Percentiles rank a stretch among this genome's conserved stretches.
Conservation (phyloP, 192 early-diverging fungal genomes). For the Coemansia biformis region DNA sequence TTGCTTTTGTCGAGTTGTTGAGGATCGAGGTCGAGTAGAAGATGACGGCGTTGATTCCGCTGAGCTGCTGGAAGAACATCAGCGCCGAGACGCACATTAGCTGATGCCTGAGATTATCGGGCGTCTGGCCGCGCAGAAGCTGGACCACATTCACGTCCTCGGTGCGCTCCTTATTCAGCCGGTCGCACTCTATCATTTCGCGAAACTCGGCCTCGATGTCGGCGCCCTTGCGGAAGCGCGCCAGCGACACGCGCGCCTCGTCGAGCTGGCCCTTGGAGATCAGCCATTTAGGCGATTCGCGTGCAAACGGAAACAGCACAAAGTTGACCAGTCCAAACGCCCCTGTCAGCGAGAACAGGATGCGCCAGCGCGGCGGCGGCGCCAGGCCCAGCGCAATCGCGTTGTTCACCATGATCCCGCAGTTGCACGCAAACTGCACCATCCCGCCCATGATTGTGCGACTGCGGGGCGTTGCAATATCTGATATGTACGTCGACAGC, state of each 20-base stretch:
- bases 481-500: constrained; percentile 69
- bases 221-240: constrained; percentile 49
- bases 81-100: constrained; percentile 59
- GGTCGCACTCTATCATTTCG: constrained; percentile 55
- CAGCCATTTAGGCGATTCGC: constrained; percentile 73
- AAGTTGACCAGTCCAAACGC: constrained; percentile 55
- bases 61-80: constrained; percentile 75
- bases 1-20: constrained; percentile 40
- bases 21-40: constrained; percentile 82
- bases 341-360: constrained; percentile 59
- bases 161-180: constrained; percentile 35
- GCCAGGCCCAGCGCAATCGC: constrained; percentile 57
- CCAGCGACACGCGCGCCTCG: constrained; percentile 54
- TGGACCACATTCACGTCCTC: constrained; percentile 44
- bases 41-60: constrained; percentile 80
- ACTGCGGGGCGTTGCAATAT: constrained; percentile 63
- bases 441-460: constrained; percentile 68
- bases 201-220: constrained; percentile 60
- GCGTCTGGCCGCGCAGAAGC: constrained; percentile 51
- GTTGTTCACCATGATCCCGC: constrained; percentile 73
- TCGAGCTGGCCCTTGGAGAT: constrained; percentile 57
- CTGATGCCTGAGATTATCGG: constrained; percentile 55
- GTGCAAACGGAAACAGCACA: constrained; percentile 60
- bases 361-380: constrained; percentile 63
- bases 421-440: constrained; percentile 68